Percentiles rank a stretch among this genome's conserved stretches.
These are phyloP conservation scores for Mytilinidion resinicola DNA, from an alignment of 495 filamentous ascomycete species.

Conservation along the genomic window DNA sequence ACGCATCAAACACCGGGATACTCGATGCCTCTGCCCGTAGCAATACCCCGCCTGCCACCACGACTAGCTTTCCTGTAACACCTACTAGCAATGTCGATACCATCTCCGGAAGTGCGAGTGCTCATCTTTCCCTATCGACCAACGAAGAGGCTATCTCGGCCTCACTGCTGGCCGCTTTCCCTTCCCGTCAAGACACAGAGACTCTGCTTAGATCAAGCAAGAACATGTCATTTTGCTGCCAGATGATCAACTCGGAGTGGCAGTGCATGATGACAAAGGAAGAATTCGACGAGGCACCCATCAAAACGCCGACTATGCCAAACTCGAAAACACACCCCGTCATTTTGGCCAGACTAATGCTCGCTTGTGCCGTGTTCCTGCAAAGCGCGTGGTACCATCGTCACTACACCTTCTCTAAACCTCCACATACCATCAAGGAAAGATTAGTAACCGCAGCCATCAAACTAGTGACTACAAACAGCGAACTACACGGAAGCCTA, in stretches of 20 bases:
- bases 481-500: not conserved
- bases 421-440: not conserved
- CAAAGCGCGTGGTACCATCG: not conserved
- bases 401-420: not conserved
- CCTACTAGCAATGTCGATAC: not conserved
- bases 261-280: not conserved
- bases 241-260: not conserved
- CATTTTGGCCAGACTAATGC: not conserved
- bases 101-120: not conserved
- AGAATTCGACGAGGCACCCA: not conserved
- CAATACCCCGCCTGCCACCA: not conserved
- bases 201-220: not conserved
- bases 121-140: not conserved
- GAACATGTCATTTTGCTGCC: not conserved
- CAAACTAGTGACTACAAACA: not conserved
- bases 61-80: not conserved
- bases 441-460: conserved; percentile 1
- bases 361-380: not conserved
- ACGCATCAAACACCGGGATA: not conserved
- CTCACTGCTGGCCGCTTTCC: not conserved
- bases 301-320: not conserved
- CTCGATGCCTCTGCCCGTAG: not conserved
- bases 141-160: not conserved
- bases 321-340: not conserved
- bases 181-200: not conserved